phyloP scores from a whole-genome alignment of 2,329 filamentous ascomycete species.

The Pseudocercospora pini-densiflorae region DNA sequence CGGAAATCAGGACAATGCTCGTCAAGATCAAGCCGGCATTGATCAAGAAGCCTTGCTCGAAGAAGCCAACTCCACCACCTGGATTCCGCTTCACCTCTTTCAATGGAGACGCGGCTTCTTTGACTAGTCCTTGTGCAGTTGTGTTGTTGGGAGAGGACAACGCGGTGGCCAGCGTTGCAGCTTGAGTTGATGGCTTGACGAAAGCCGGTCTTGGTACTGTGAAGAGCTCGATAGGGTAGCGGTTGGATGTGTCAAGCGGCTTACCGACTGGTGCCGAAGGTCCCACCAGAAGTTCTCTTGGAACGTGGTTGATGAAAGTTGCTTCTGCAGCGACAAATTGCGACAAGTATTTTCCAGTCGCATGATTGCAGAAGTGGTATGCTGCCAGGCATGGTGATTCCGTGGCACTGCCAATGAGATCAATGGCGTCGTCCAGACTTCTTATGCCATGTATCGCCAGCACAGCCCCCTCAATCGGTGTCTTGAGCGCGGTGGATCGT shows the following conservation, averaged over 20 bases:
- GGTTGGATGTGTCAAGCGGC: conserved; percentile 34
- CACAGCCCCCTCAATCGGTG: conserved; percentile 49
- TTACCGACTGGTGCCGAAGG: conserved; percentile 43
- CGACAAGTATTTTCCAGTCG: conserved; percentile 62
- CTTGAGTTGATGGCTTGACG: conserved; percentile 23
- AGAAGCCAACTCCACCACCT: conserved; percentile 44
- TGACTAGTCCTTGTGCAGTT: conserved; percentile 26
- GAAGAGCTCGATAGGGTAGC: conserved; percentile 53
- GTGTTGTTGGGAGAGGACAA: conserved; percentile 15
- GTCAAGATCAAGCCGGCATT: conserved; percentile 42
- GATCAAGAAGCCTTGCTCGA: conserved; percentile 44
- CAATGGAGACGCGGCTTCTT: conserved; percentile 31
- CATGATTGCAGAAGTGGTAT: conserved; percentile 58
- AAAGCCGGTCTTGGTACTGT: conserved; percentile 51
- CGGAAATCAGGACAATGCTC: conserved; percentile 28
- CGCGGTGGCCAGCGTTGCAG: conserved; percentile 11
- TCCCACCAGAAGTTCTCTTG: conserved; percentile 56
- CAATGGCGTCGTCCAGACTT: conserved; percentile 61
- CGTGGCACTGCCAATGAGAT: conserved; percentile 42
- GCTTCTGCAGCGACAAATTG: conserved; percentile 59
- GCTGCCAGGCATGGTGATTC: conserved; percentile 48
- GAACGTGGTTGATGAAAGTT: conserved; percentile 63
- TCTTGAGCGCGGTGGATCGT: conserved; percentile 23
- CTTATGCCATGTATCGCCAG: conserved; percentile 53
- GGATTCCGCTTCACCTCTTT: conserved; percentile 40